Base-by-base conservation (phyloP, 1,284 basidiomycete species). In the Cutaneotrichosporon curvatum region DNA sequence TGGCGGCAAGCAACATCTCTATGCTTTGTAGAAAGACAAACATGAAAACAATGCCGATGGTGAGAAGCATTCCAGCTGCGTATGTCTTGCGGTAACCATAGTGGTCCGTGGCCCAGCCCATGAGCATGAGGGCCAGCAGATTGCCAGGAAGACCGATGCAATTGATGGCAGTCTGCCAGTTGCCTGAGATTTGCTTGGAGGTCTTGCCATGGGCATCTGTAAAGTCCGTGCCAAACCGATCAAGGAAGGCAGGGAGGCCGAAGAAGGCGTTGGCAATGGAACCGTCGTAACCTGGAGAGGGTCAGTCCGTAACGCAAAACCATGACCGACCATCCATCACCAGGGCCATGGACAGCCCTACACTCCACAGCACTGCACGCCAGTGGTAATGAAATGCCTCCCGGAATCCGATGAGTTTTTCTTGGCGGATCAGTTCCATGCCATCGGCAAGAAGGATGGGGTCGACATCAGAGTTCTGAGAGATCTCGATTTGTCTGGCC, bases 131-230 rank as follows among this genome's bases (percentile, higher is more conserved):
- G 1, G 39, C 39, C 18, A 43, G 20, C 1, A 48, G 23, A 22
- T 70, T 72, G 53, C 71, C 48, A 40, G 63, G 47, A 9, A 74
- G 59, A 43, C 70, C 71, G 32, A 68, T 23, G 23, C 22, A 53
- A 23, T 30, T 39, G 38, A 40, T 40, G 7, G 72, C 74, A 12
- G 71, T 59, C 47, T 76, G 75, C 74, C 75, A 76, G 21, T 63
- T 51, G 0, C 75, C 71, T 0, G 74, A 60, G 12, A 76, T 35
- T 12, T 21, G 15, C 20, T 25, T 32, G 25, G 12, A 7, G 12
- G 12, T 12, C 37, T 19, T 45, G 37, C 37, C 44, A 12, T 14
- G 2, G 7, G 25, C 7, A 7, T 28, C 12, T 12, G 25, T 28
- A 5, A 33, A 21, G n/a, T 34, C 16, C 21, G 37, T 9, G 18